Evolutionary conservation across 2,329 filamentous ascomycete genomes (phyloP).

Genomic region (Hymenoscyphus scutula): DNA sequence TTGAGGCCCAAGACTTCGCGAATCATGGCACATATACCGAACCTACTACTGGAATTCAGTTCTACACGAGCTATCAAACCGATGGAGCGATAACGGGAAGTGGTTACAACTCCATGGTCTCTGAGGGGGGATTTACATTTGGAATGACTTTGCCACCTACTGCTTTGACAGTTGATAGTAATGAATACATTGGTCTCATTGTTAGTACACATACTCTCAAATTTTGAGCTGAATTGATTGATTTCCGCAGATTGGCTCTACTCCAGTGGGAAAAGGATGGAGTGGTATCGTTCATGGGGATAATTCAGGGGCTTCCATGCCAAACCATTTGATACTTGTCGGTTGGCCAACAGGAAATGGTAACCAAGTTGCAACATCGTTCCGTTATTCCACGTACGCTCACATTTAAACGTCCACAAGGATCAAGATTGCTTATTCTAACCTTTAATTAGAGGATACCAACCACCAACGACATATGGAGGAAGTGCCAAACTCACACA

Average conservation of each 20-base stretch:
- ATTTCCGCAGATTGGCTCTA: slow-evolving; percentile 40
- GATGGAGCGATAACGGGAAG: slow-evolving; percentile 39
- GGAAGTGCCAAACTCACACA: slow-evolving; percentile 61
- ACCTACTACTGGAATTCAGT: slow-evolving; percentile 50
- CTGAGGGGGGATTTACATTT: slow-evolving; percentile 47
- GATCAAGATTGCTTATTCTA: slow-evolving; percentile 4
- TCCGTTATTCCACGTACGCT: slow-evolving; percentile 51
- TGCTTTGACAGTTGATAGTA: slow-evolving; percentile 46
- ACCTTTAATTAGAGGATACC: slow-evolving; percentile 47
- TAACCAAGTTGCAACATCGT: slow-evolving; percentile 53
- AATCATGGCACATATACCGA: slow-evolving; percentile 41
- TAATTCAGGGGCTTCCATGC: slow-evolving; percentile 46
- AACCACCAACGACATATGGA: slow-evolving; percentile 55
- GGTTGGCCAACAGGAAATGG: slow-evolving; percentile 51
- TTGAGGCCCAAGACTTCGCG: slow-evolving; percentile 33
- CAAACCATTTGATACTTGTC: slow-evolving; percentile 54
- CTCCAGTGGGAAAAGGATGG: slow-evolving; percentile 49
- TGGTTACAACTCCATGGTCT: slow-evolving; percentile 31
- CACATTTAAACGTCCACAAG: not conserved
- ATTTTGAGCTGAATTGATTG: slow-evolving; percentile 1
- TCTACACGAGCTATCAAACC: slow-evolving; percentile 49
- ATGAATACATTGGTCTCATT: slow-evolving; percentile 59
- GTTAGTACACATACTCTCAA: slow-evolving; percentile 38
- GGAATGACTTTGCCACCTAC: slow-evolving; percentile 53
- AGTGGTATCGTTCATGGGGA: slow-evolving; percentile 56